A percentile compares a stretch with the other conserved stretches of the same genome.
Evolutionary conservation across 441 rosid species (phyloP).

Genomic region (Arabidopsis lyrata): DNA sequence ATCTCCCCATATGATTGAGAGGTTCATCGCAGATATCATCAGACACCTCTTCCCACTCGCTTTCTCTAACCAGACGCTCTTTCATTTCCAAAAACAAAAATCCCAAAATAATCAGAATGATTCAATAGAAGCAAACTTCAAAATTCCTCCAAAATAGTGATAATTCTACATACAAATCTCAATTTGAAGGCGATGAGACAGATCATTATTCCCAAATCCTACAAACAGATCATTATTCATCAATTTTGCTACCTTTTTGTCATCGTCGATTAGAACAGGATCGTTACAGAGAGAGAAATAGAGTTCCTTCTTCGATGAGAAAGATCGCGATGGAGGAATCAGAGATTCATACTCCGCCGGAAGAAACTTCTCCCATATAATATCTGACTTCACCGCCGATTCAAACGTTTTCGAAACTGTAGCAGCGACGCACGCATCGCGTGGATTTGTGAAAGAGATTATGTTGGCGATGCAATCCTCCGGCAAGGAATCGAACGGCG

Average conservation of each 20-base stretch:
- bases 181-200: neutral
- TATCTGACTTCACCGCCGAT: slow-evolving; percentile 40
- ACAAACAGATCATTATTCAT: neutral
- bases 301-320: slow-evolving; percentile 39
- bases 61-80: slow-evolving; percentile 16
- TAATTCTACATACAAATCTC: neutral
- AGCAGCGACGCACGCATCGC: slow-evolving; percentile 52
- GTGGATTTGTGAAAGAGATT: slow-evolving; percentile 48
- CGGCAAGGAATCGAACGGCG: neutral
- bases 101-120: too few relatives aligned
- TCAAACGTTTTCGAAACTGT: slow-evolving; percentile 51
- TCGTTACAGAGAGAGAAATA: slow-evolving; percentile 37
- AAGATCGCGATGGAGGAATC: slow-evolving; percentile 32
- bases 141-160: too few relatives aligned
- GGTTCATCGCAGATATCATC: slow-evolving; percentile 56
- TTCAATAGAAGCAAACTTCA: too few relatives aligned
- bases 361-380: slow-evolving; percentile 65
- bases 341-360: slow-evolving; percentile 50
- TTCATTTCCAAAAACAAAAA: too few relatives aligned
- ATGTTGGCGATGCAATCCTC: slow-evolving; percentile 22
- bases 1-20: slow-evolving; percentile 54
- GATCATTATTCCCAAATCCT: neutral
- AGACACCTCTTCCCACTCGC: slow-evolving; percentile 29
- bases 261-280: slow-evolving; percentile 35
- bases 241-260: slow-evolving; percentile 25